Conservation (phyloP, 331 rosid species). For the Malus hybrid region DNA sequence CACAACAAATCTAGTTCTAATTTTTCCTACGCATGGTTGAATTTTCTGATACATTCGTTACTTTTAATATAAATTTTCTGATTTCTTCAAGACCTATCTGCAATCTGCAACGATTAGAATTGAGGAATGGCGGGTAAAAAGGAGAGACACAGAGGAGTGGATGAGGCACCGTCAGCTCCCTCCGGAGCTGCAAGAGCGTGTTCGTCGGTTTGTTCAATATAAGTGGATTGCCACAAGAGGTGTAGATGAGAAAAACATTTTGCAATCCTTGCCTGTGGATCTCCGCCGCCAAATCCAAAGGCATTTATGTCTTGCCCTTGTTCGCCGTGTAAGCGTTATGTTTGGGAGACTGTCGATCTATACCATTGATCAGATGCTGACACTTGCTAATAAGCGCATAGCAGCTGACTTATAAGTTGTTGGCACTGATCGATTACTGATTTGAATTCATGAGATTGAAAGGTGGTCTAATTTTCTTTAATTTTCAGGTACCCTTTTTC, state of each 20-base stretch:
- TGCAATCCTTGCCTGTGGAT: constrained; percentile 66
- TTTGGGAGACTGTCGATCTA: neutral
- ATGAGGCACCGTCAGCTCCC: constrained; percentile 94
- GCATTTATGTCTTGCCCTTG: constrained; percentile 76
- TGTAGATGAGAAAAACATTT: constrained; percentile 75
- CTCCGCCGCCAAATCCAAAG: constrained; percentile 79
- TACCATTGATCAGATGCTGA: neutral
- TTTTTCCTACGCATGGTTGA: neutral
- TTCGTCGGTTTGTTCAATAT: constrained; percentile 74
- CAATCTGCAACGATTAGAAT: constrained; percentile 81
- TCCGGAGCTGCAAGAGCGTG: constrained; percentile 55
- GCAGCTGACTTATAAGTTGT: neutral
- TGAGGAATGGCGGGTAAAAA: constrained; percentile 82
- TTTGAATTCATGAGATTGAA: too few relatives aligned
- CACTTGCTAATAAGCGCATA: neutral
- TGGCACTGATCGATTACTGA: neutral
- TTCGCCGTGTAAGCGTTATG: constrained; percentile 56
- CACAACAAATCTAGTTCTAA: neutral
- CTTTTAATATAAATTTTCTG: neutral
- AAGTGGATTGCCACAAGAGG: constrained; percentile 92
- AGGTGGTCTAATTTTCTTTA: neutral
- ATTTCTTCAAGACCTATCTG: constrained; percentile 44
- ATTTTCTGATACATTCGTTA: neutral
- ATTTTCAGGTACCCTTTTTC: constrained; percentile 62
- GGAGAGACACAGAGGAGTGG: constrained; percentile 93